These are phyloP conservation scores for Coniochaeta sp. DNA, from an alignment of 2,329 filamentous ascomycete genomes.

Conservation along the genomic window DNA sequence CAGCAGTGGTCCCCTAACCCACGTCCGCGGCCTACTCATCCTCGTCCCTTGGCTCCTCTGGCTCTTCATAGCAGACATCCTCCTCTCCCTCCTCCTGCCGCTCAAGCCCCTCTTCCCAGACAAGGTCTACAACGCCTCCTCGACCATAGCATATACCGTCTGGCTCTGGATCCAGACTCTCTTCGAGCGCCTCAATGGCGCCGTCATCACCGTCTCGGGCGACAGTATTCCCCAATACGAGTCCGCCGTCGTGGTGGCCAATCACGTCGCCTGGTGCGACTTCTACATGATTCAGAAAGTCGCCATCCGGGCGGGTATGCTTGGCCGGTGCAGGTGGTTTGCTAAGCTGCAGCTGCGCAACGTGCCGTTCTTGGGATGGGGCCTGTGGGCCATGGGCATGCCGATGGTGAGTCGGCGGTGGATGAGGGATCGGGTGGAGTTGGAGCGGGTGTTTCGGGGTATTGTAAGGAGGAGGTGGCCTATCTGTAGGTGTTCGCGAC, in stretches of 20 bases:
- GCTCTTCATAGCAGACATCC: slow-evolving; percentile 42
- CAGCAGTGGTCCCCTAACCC: slow-evolving; percentile 12
- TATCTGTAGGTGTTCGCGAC: slow-evolving; percentile 38
- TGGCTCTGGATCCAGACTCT: slow-evolving; percentile 52
- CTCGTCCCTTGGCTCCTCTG: slow-evolving; percentile 44
- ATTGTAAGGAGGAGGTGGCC: slow-evolving; percentile 45
- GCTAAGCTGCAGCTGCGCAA: slow-evolving; percentile 51
- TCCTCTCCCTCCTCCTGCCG: slow-evolving; percentile 40
- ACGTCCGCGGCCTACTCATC: slow-evolving; percentile 34
- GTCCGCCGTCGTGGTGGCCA: slow-evolving; percentile 51
- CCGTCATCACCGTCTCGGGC: slow-evolving; percentile 43
- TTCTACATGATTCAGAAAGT: slow-evolving; percentile 58
- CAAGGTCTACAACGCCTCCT: slow-evolving; percentile 45
- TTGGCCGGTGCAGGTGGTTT: slow-evolving; percentile 55
- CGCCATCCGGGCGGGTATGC: slow-evolving; percentile 46
- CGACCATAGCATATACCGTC: slow-evolving; percentile 42
- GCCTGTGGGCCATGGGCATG: slow-evolving; percentile 58
- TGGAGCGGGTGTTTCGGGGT: slow-evolving; percentile 48
- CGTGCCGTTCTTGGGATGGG: slow-evolving; percentile 57
- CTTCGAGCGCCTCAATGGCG: slow-evolving; percentile 46
- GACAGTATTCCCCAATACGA: slow-evolving; percentile 43
- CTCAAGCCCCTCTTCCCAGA: slow-evolving; percentile 39
- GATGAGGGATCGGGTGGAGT: slow-evolving; percentile 46
- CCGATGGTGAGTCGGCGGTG: slow-evolving; percentile 54
- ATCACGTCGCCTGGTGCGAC: slow-evolving; percentile 55